Conservation (phyloP, 352 stramenopile genomes). For the Phytophthora meadii region DNA sequence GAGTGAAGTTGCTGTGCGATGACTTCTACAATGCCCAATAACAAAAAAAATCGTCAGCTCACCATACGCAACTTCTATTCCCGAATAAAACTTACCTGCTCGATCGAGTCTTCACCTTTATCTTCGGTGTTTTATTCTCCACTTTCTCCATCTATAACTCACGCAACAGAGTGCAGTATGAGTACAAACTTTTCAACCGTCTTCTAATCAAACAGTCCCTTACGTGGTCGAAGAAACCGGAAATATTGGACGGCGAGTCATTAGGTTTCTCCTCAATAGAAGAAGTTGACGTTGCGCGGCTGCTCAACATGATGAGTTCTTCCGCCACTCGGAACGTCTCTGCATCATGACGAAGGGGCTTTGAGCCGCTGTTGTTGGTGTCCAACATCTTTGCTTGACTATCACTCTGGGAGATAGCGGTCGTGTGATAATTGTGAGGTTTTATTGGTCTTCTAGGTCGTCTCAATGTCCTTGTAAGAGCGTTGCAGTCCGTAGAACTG, state of each 20-base stretch:
- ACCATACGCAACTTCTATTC: background rate
- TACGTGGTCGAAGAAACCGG: slow-evolving; percentile 45
- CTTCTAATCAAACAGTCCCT: background rate
- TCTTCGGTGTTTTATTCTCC: slow-evolving; percentile 14
- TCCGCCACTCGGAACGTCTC: slow-evolving; percentile 81
- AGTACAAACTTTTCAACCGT: background rate
- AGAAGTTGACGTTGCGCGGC: slow-evolving; percentile 15
- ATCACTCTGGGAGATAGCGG: background rate
- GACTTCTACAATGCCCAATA: slow-evolving; percentile 14
- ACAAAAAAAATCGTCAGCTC: background rate
- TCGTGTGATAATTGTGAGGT: background rate
- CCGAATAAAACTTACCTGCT: slow-evolving; percentile 17
- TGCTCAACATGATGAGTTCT: slow-evolving; percentile 82
- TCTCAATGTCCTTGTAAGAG: background rate
- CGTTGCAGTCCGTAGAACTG: background rate
- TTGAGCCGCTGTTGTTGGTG: slow-evolving; percentile 17
- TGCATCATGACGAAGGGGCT: slow-evolving; percentile 49
- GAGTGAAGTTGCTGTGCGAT: background rate
- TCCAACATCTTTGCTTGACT: slow-evolving; percentile 38
- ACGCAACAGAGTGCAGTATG: background rate
- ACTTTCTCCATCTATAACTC: slow-evolving; percentile 1
- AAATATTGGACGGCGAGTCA: slow-evolving; percentile 46
- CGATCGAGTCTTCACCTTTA: slow-evolving; percentile 18
- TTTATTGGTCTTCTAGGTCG: background rate
- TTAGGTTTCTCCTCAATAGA: slow-evolving; percentile 14